Percentiles rank a stretch among this genome's conserved stretches.
Evolutionary conservation across 2,329 filamentous ascomycete genomes (phyloP).

Genomic region (Xylaria sp.): DNA sequence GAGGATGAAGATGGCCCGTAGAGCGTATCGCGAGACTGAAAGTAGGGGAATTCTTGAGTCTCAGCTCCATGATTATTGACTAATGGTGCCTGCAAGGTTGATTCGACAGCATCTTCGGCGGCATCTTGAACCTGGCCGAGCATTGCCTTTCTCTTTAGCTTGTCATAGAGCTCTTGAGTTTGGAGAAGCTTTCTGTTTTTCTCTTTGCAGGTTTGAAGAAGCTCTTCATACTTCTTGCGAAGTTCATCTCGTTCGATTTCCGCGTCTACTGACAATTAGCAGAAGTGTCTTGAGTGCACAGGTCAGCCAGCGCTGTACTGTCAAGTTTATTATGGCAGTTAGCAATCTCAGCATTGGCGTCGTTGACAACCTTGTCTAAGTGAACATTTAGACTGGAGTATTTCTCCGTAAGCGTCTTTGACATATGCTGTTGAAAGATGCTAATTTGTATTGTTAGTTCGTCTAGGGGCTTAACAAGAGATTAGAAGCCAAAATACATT

Average conservation of each 20-base stretch:
- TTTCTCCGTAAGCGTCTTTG: conserved; percentile 77
- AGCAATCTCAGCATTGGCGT: conserved; percentile 78
- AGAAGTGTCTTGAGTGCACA: conserved; percentile 6
- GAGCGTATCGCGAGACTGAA: conserved; percentile 21
- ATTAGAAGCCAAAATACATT: conserved; percentile 66
- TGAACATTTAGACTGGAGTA: conserved; percentile 71
- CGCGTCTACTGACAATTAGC: conserved; percentile 55
- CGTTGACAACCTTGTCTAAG: conserved; percentile 77
- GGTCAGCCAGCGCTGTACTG: conserved; percentile 56
- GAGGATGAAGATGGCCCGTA: conserved; percentile 26
- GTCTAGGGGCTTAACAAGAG: neutral
- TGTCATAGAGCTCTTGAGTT: conserved; percentile 73
- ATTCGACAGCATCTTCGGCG: conserved; percentile 61
- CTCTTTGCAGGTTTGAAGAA: conserved; percentile 72
- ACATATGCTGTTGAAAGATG: conserved; percentile 80
- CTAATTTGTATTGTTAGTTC: conserved; percentile 53
- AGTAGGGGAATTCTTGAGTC: conserved; percentile 30
- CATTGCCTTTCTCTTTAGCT: conserved; percentile 65
- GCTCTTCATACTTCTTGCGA: conserved; percentile 76
- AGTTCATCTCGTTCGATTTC: conserved; percentile 70
- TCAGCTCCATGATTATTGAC: conserved; percentile 27
- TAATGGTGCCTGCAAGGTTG: conserved; percentile 50
- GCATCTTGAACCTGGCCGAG: conserved; percentile 65
- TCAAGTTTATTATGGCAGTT: conserved; percentile 71
- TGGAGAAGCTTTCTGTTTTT: conserved; percentile 76